Evolutionary conservation across 2,329 filamentous ascomycete species (phyloP), one percentile per base, ranked within the genome.

Genomic region (Diaporthe eres): DNA sequence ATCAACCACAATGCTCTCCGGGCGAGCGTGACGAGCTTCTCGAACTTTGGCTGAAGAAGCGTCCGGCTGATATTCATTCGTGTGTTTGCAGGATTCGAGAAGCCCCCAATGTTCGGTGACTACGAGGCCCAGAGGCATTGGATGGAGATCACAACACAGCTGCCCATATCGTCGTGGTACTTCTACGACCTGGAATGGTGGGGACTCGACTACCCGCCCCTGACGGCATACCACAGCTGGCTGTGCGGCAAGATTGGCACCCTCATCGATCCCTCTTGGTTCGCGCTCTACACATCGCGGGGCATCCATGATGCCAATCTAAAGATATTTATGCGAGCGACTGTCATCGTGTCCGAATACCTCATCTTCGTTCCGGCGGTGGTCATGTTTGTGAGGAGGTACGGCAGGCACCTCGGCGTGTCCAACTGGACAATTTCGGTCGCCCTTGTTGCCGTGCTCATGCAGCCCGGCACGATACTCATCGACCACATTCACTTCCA

Each of bases 141-240:
- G 97, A 98, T 99, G 96, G 97, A 99, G 82, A 88, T 99, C 78
- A 98, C 97, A 2, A 94, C 92, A 12, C 92, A 98, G 76, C 88
- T 99, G 2, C 97, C 97, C 19, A 89, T 97, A 51, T 97, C 95
- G 15, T 94, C 97, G 84, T 99, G 97, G 97, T 99, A 99, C 85
- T 98, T 98, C 82, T 95, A 99, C 84, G 96, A 99, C 83, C 88
- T 98, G 60, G 90, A 96, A 81, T 99, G 96, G 93, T 99, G 97
- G 97, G 97, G 97, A 0, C 89, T 99, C 79, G 97, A 99, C 85
- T 99, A 99, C 84, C 97, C 97, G 74, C 97, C 97, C 71, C 90
- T 99, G 85, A 99, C 97, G 72, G 97, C 97, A 71, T 99, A 99
- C 85, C 97, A 99, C 85, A 98, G 96, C 87, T 98, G 96, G 96